Percentiles rank a stretch among this genome's conserved stretches.
Evolutionary conservation across 176 grass and related monocot species (phyloP).

Genomic region (Poa pratensis): DNA sequence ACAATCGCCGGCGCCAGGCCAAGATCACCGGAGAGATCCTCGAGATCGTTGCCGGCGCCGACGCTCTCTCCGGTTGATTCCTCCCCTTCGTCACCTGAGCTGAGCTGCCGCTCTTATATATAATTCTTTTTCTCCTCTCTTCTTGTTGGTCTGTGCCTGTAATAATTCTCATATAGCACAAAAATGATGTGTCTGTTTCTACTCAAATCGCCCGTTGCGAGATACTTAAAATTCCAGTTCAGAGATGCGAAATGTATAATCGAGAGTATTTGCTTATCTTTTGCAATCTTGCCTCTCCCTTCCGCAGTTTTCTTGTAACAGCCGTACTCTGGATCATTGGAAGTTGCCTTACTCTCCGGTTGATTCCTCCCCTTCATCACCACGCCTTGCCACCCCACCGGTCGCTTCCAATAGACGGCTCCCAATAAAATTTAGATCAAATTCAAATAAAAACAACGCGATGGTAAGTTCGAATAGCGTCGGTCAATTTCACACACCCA

Average conservation of each 20-base stretch:
- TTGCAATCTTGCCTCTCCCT: background rate
- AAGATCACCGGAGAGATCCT: conserved; percentile 95
- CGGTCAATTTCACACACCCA: too few species aligned
- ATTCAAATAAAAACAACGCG: too few species aligned
- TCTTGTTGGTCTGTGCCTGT: conserved; percentile 35
- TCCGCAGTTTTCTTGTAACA: conserved; percentile 13
- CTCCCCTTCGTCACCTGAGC: background rate
- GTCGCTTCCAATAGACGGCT: too few species aligned
- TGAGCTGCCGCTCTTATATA: conserved; percentile 41
- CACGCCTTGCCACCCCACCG: too few species aligned
- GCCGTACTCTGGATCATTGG: too few species aligned
- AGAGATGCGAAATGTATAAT: conserved; percentile 55
- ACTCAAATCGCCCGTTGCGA: conserved; percentile 32
- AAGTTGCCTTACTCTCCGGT: too few species aligned
- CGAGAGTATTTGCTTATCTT: conserved; percentile 13
- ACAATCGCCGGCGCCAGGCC: conserved; percentile 81
- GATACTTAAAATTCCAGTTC: conserved; percentile 44
- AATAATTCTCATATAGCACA: conserved; percentile 58
- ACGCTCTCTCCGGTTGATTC: conserved; percentile 44
- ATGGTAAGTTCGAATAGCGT: too few species aligned
- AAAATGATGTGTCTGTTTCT: conserved; percentile 31
- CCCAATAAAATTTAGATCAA: too few species aligned
- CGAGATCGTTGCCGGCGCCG: conserved; percentile 78
- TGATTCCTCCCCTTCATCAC: too few species aligned
- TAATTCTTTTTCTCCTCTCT: conserved; percentile 32